Evolutionary conservation across 192 early-diverging fungal species (phyloP), one percentile per base, ranked within the genome.

Genomic region (Coemansia sp.): DNA sequence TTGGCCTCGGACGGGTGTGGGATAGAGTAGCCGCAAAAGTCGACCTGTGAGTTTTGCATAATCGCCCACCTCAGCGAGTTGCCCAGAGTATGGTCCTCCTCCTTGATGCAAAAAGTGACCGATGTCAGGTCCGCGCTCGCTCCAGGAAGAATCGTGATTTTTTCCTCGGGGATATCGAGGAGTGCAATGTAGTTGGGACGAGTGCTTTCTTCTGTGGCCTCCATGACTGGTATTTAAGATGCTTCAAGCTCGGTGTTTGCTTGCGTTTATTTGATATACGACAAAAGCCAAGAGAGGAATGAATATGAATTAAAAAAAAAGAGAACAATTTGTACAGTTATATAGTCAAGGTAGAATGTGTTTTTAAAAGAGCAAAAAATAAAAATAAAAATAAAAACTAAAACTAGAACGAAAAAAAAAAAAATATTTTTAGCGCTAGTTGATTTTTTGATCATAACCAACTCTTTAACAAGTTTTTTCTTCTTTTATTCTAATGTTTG

Each of bases 1-100:
- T 93, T 94, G 60, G 87, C 87, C 75, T 96, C 94, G 20, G 96
- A 96, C 48, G 97, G 97, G 68, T 99, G 97, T 5, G 97, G 95
- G 40, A 98, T 92, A 22, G 95, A 92, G 84, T 99, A 99, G 52
- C 94, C 94, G 72, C 94, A 96, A 71, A 93, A 96, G 45, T 89
- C 86, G 25, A 97, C 95, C 50, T 89, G 83, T 25, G 93, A 88
- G 78, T 98, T 97, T 73, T 98, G 94, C 91, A 96, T 95, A 16
- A 99, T 85, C 49, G 91, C 82, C 85, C 92, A 95, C 64, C 97
- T 88, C 49, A 99, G 84, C 2, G 94, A 76, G 81, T 98, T 98
- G 55, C 95, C 96, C 7, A 99, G 84, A 3, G 97, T 99, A 74
- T 99, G 97, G 77, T 97, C 97, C 79, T 99, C 95, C 65, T 96